Conservation (phyloP, 1,139 yeast species). For the Blastobotrys raffinosifermentans region DNA sequence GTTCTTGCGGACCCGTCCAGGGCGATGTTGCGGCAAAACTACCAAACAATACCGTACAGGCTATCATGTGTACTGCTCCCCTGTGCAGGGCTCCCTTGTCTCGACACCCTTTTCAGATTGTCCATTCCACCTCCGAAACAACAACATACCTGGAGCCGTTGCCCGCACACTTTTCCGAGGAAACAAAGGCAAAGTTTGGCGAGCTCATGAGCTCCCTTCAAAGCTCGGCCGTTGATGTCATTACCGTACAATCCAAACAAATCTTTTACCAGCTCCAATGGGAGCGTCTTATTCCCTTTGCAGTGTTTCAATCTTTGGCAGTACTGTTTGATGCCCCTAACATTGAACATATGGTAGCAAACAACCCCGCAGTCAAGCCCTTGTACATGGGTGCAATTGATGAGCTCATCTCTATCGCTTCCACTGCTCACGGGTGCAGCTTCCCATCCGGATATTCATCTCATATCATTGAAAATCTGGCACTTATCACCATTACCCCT, state of each 20-base stretch:
- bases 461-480: slow-evolving; percentile 9
- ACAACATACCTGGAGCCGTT: slow-evolving; percentile 11
- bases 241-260: slow-evolving; percentile 16
- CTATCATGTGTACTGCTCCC: slow-evolving; percentile 19
- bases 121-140: slow-evolving; percentile 9
- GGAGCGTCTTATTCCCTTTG: slow-evolving; percentile 74
- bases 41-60: slow-evolving; percentile 23
- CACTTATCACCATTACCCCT: slow-evolving; percentile 10
- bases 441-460: no score
- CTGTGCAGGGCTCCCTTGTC: slow-evolving; percentile 14
- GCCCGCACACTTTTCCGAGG: slow-evolving; percentile 3
- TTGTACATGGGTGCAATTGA: slow-evolving; percentile 70
- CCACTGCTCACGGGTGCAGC: neutral
- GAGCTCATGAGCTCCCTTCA: slow-evolving; percentile 13
- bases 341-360: slow-evolving; percentile 47
- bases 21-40: slow-evolving; percentile 24
- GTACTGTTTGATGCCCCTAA: slow-evolving; percentile 64
- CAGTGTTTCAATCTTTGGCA: slow-evolving; percentile 71
- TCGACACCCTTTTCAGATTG: slow-evolving; percentile 7
- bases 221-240: slow-evolving; percentile 20
- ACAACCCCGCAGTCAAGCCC: slow-evolving; percentile 78
- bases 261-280: slow-evolving; percentile 70
- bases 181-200: slow-evolving; percentile 5
- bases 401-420: slow-evolving; percentile 68
- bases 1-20: slow-evolving; percentile 27